Evolutionary conservation across 805 yeast species (phyloP), one percentile per base, ranked within the genome.

Genomic region (Yarrowia porcina): DNA sequence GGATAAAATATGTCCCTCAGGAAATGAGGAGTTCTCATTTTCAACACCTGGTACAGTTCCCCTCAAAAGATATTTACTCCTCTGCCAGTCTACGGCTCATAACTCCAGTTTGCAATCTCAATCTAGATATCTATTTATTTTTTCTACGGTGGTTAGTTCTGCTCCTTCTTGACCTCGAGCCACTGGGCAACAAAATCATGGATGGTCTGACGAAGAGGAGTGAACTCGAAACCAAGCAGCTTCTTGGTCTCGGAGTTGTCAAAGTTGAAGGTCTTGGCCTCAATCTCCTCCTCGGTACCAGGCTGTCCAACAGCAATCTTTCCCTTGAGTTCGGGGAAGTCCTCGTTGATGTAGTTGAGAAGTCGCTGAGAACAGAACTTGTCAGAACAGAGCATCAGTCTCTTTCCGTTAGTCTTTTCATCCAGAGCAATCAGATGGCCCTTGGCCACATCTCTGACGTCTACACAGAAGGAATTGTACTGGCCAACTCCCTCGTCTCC

Each of bases 391-490:
- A 61, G 45, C 32, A 69, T 60, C 38, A 70, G 69, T 60, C 67
- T 65, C 17, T 73, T 66, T 63, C 70, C 63, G 23, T 69, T 64
- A 10, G 65, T 45, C 38, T 27, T 27, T 71, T 71, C 52, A 72
- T 65, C 67, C 64, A 82, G 75, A 3, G 86, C 84, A n/a, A 70
- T 66, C 13, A 83, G 67, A 68, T 85, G 89, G 6, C 85, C 84
- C 52, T 69, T 70, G 8, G 89, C 87, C 42, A 82, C 87, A 68
- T 85, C 89, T 68, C 87, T 77, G 6, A 84, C 88, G 70, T 85
- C 88, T 35, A 81, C 75, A 59, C 56, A 32, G 39, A 49, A 49
- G 15, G 39, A 32, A n/a, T 33, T 32, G 56, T 71, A 78, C 17
- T 67, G 45, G 8, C 56, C 56, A 2, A 30, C 27, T 3, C 36